Base-by-base conservation (phyloP, 2,329 filamentous ascomycete species). In the Talaromyces albobiverticillius region DNA sequence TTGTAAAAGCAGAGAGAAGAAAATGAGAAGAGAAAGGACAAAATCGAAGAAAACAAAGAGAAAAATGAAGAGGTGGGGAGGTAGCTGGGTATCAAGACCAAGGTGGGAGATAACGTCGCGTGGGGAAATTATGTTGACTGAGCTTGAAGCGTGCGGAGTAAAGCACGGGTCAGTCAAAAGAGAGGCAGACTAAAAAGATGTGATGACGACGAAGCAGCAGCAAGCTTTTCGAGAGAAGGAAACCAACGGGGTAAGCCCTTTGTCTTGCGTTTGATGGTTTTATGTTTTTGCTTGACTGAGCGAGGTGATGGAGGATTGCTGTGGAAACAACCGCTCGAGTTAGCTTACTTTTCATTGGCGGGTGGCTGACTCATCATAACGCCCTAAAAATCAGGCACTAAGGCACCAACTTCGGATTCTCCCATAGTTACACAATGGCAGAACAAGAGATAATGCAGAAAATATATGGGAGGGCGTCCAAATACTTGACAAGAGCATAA, bases 1-100 rank as follows among this genome's bases (percentile, higher is more conserved):
- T 86, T 32, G 54, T 42, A 42, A 55, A 18, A 9, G 16, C 5
- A 49, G 25, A n/a, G n/a, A 20, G 20, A 40, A 14, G 31, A 25
- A 46, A 38, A 14, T n/a, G 23, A 40, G 7, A 23, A 20, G 23
- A 23, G 22, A 47, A 23, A 31, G 16, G 13, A 36, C 3, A n/a
- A 29, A 8, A 47, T n/a, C n/a, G n/a, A 4, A 26, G 18, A 26
- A 40, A 38, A 25, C 5, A n/a, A 36, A 29, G 18, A 46, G 36
- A 53, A 32, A 18, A 23, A 32, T 38, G 3, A 20, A 22, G 31
- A n/a, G n/a, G n/a, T n/a, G n/a, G n/a, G n/a, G 20, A 13, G 22
- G n/a, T 9, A 31, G 32, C 9, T 11, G 23, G 32, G 34, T 41
- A 16, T 29, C 23, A 14, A 31, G n/a, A 23, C 18, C 3, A 46